Evolutionary conservation across 1,284 basidiomycete genomes (phyloP), one percentile per base, ranked within the genome.

Genomic region (Singerocomus inundabilis): DNA sequence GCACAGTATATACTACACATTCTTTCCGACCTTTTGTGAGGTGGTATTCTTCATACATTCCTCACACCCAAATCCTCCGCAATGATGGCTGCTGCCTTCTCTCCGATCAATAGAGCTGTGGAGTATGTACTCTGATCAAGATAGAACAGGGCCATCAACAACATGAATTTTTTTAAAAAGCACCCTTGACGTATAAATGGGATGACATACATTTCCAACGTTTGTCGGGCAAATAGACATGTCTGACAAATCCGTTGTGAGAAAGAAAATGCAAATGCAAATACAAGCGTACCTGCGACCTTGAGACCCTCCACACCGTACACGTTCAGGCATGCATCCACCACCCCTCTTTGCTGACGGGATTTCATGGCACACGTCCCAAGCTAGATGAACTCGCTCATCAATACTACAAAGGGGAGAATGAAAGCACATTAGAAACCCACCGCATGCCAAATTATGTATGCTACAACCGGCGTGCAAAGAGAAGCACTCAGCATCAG

Each of bases 401-500:
- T 44, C 6, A 15, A 13, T 13, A 30, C 16, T 12, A 44, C 11
- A 13, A 33, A n/a, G 16, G 12, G 30, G 18, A 34, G 5, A 3
- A 18, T 12, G 7, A 24, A 6, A 15, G 28, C 10, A 28, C 10
- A 10, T 5, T 12, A 18, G 13, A 11, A 16, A 7, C 74, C 51
- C 57, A 81, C 80, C 49, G 80, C 21, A 58, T 84, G 82, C 79
- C 78, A 82, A 1, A 74, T 66, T 0, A 77, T 77, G 32, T 56
- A 54, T 8, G 76, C 79, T 80, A n/a, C n/a, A 18, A 18, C 8
- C n/a, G 16, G 18, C 10, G 26, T 34, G 11, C 31, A 18, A 28
- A 13, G n/a, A 12, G 11, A 11, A 28, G 12, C 30, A 11, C 34
- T 21, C 2, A 4, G 15, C 7, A 4, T 4, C 28, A 12, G 6